Conservation (phyloP, 768 basidiomycete genomes). For the Daedaleopsis nitida region DNA sequence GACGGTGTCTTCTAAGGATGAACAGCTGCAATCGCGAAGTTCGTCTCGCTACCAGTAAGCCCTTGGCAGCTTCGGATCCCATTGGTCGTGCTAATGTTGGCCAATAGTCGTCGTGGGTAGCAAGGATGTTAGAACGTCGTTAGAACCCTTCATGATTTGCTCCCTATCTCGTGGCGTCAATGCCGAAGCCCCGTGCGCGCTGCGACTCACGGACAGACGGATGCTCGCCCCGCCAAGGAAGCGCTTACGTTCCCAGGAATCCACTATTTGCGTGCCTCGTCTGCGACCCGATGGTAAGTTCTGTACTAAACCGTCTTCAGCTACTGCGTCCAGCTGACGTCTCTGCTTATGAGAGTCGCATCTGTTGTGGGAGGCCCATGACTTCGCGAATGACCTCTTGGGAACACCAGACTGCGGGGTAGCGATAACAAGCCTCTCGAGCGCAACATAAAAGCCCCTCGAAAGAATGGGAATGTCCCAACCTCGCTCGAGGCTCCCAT, state of each 20-base stretch:
- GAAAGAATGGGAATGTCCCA: constrained; percentile 14
- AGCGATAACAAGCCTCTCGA: constrained; percentile 12
- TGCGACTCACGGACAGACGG: constrained; percentile 3
- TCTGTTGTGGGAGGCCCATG: constrained; percentile 22
- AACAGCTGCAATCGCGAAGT: background rate
- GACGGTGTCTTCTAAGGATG: background rate
- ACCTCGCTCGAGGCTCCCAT: constrained; percentile 23
- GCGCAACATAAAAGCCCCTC: constrained; percentile 20
- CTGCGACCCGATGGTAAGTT: constrained; percentile 3
- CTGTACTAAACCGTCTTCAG: constrained; percentile 21
- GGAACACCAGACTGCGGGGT: constrained; percentile 10
- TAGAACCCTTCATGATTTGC: constrained; percentile 7
- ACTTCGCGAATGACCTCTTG: constrained; percentile 23
- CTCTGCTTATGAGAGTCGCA: constrained; percentile 16
- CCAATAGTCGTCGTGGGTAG: constrained; percentile 11
- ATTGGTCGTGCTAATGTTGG: constrained; percentile 4
- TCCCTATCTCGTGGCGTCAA: constrained; percentile 10
- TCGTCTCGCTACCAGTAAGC: background rate
- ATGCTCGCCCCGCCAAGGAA: constrained; percentile 6
- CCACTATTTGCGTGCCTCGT: constrained; percentile 12
- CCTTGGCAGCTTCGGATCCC: background rate
- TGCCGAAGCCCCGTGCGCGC: background rate
- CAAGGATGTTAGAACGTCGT: constrained; percentile 8
- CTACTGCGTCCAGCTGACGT: constrained; percentile 22
- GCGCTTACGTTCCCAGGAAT: constrained; percentile 11